Evolutionary conservation across 2,329 filamentous ascomycete species (phyloP), one percentile per base, ranked within the genome.

Genomic region (Westerdykella sp.): DNA sequence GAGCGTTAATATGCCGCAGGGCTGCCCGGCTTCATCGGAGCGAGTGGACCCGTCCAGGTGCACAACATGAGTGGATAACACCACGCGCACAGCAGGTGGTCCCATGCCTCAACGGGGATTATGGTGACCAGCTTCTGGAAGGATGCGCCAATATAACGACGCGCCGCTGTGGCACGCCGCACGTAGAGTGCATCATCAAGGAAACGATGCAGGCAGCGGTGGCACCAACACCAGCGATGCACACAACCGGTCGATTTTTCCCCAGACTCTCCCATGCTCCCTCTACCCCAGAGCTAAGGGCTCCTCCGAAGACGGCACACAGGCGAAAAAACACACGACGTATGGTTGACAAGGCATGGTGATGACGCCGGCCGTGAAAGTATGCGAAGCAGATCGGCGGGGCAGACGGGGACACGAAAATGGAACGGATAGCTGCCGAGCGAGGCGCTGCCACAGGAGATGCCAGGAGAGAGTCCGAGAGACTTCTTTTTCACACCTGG

Each of bases 391-490:
- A 23, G 23, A 40, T 40, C 25, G 11, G 39, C 23, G 23, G 39
- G 14, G 34, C 32, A 35, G 39, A 48, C 30, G 39, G 37, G 30
- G 21, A 37, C 43, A 58, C 60, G 59, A 62, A 62, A 62, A 62
- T 48, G 50, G 49, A 49, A 56, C 60, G 61, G 61, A 48, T 43
- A 18, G 30, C 36, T 39, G 38, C 25, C 40, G 11, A 35, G 32
- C 18, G 4, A 21, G 18, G 18, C 18, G 18, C 18, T 21, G 18
- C 18, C 18, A 21, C 18, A 21, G 18, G 18, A 21, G 18, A 6
- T 6, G 18, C 18, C 25, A 28, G 11, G 25, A 5, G 25, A 28
- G 25, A 28, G 4, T 28, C 9, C 25, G 25, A 5, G 25, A 28
- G 25, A 28, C 25, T 28, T 28, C 25, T 28, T 28, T 12, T 28